Base-by-base conservation (phyloP, 2,329 filamentous ascomycete species). In the Cladosporium sp. region DNA sequence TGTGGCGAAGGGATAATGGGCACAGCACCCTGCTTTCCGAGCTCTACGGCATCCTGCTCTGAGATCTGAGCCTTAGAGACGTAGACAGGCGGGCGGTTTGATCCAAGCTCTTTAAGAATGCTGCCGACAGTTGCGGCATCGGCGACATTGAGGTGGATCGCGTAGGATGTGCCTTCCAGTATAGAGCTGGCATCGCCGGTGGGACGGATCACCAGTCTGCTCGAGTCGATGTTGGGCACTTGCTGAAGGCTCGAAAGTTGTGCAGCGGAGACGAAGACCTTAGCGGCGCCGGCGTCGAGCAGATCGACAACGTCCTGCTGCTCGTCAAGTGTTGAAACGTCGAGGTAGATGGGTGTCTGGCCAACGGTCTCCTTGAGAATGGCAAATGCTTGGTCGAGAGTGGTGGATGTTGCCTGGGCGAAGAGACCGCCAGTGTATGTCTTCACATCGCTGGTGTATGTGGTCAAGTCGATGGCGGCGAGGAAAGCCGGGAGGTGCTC, bases 261-360 rank as follows among this genome's bases (percentile, higher is more conserved):
- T 50, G 83, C 77, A 41, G 83, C 78, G 15, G 79, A 78, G 43
- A 95, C 86, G 67, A 97, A 93, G 55, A 93, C 85, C 66, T 85
- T 93, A 46, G 83, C 80, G 6, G 90, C 89, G 53, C 93, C 93
- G 56, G 83, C 80, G 67, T 98, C 88, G 50, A 98, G 81, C 30
- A 97, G 77, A 40, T 86, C 79, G 48, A 92, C 72, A 30, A 97
- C 75, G 56, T 94, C 86, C 57, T 90, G 85, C 49, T 75, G 73
- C 9, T 83, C 82, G 27, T 79, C 68, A 33, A 97, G 76, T 18
- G 72, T 71, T 4, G 86, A 85, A 43, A 84, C 89, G 61, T 95
- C 88, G 57, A 95, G 79, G 66, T 86, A 90, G 56, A 87, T 79
- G 57, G 76, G 68, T 47, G 80, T 77, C 7, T 69, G 68, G 48